Base-by-base conservation (phyloP, 257 asterid genomes). In the Solanum bukasovii region DNA sequence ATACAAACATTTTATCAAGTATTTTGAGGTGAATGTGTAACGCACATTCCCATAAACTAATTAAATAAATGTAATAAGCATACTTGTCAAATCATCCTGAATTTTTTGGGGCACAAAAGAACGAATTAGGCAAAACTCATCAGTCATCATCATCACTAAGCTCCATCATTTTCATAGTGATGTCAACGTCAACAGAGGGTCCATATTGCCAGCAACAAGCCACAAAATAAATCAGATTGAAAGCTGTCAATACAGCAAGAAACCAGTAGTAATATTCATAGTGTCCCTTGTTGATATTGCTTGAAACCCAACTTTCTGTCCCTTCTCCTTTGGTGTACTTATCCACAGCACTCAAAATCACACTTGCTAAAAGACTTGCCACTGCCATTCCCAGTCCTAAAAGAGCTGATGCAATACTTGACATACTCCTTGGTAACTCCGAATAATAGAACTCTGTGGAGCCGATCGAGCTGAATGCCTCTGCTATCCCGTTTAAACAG, bases 391-490 rank as follows among this genome's bases (percentile, higher is more conserved):
- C 95, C 4, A 93, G 83, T n/a, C 94, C 94, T 9, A 91, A 91
- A 63, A 94, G 84, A 34, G 95, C 88, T 1, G 94, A 84, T 1
- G 96, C 95, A 0, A 94, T 35, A 67, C 95, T 94, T 8, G 96
- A 92, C 96, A 94, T 93, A 44, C 91, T 93, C 61, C 77, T 92
- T 0, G 98, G 96, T 14, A 94, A 90, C 91, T 94, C 96, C 0
- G 96, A 90, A 44, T 91, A 93, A 71, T 91, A 94, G 88, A 94
- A 94, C 90, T 94, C 98, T 2, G 91, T 91, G 77, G 93, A 95
- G 3, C 91, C 94, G 0, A 94, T 91, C 5, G 92, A 93, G 33
- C 90, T 93, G 20, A 93, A 89, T 20, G 94, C 96, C 90, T 94
- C 98, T 1, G 98, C 94, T 10, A 94, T 84, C n/a, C 96, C 98